These are phyloP conservation scores for Teunomyces panamensis DNA, from an alignment of 805 yeast species.

Conservation along the genomic window DNA sequence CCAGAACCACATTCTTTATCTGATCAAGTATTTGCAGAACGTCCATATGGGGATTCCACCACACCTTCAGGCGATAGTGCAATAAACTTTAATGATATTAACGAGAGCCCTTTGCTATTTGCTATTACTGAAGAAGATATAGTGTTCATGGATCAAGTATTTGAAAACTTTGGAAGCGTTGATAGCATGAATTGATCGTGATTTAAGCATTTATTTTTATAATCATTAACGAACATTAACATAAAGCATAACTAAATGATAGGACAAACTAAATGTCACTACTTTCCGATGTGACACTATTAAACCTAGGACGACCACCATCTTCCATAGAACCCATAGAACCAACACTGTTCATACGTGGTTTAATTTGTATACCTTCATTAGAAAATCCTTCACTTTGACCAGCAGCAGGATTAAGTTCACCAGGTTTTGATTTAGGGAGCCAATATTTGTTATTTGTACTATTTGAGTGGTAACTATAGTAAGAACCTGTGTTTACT, in stretches of 20 bases:
- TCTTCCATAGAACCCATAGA: conserved; percentile 12
- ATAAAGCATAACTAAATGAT: neutral
- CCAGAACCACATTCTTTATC: neutral
- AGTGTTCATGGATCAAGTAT: conserved; percentile 13
- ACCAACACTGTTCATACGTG: conserved; percentile 14
- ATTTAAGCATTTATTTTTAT: neutral
- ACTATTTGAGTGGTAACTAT: conserved; percentile 33
- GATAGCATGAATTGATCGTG: neutral
- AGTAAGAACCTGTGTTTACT: conserved; percentile 37
- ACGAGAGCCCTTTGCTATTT: neutral
- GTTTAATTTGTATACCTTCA: conserved; percentile 3
- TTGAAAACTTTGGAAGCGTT: neutral
- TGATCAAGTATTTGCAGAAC: neutral
- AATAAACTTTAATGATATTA: neutral
- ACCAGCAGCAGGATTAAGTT: neutral
- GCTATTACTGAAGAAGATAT: conserved; percentile 17
- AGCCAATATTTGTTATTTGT: conserved; percentile 42
- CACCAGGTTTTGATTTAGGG: conserved; percentile 16
- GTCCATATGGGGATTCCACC: neutral
- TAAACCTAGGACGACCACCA: conserved; percentile 15
- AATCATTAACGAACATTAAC: neutral
- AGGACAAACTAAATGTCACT: neutral
- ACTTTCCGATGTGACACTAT: conserved; percentile 14
- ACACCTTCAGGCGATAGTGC: neutral
- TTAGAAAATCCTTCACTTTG: neutral